Evolutionary conservation across 371 early-diverging fungal genomes (phyloP), one percentile per base, ranked within the genome.

Genomic region (Mortierella sp.): DNA sequence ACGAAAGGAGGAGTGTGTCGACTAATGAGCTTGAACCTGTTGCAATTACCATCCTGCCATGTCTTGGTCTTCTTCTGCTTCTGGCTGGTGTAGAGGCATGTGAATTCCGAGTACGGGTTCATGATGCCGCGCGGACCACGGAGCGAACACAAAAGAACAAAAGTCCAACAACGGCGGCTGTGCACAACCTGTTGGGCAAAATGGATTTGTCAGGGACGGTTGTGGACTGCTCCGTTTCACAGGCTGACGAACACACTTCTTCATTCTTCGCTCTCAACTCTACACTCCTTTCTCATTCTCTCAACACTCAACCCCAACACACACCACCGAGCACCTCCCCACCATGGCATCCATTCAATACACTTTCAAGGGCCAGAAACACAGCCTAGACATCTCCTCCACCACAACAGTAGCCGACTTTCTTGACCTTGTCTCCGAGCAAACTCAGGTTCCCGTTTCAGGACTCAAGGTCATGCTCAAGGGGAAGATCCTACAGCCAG

Each of bases 41-140:
- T 7, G 7, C 31, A 16, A 12, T 39, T 78, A 83, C 88, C 89
- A 66, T 88, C 89, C 56, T 86, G 87, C 88, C 88, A 88, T 14
- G 85, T 87, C 62, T 88, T 88, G 55, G 76, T 76, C 54, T 88
- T 88, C 62, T 87, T 88, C 7, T 55, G 63, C 56, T 87, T 87
- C 63, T 88, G 89, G 10, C 81, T 80, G 17, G 89, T 88, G 53
- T 84, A 88, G 24, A 87, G 69, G 7, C 77, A 76, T 10, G 69
- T 69, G 59, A 76, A 76, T 68, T 76, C 77, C 41, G 69, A 44
- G 41, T 69, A 76, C 8, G 77, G 65, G 60, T 69, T 69, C 77
- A 76, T 69, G 48, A 3, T 56, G 49, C 2, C 17, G 47, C 48
- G 7, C 9, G 16, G 50, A 8, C n/a, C 27, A 49, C 6, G 50